A percentile compares a stretch with the other conserved stretches of the same genome.
Conservation (phyloP, 495 filamentous ascomycete species). For the Xeromyces bisporus region DNA sequence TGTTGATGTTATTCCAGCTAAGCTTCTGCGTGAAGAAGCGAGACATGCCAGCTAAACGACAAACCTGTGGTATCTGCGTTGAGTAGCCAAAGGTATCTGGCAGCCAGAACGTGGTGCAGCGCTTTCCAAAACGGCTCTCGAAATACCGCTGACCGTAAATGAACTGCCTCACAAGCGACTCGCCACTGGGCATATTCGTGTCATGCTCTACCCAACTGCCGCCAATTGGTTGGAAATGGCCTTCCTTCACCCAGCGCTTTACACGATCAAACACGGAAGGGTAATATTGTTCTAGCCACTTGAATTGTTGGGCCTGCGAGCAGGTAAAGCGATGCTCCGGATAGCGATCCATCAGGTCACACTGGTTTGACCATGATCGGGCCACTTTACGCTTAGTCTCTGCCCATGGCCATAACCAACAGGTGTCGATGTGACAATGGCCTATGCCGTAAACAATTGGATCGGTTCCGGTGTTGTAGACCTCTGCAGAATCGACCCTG, state of each 20-base stretch:
- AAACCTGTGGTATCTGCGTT: constrained; percentile 82
- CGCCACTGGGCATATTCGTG: constrained; percentile 90
- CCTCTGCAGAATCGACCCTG: constrained; percentile 62
- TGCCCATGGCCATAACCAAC: constrained; percentile 98
- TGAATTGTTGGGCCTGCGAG: constrained; percentile 93
- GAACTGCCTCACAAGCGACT: constrained; percentile 91
- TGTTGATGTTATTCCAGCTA: constrained; percentile 96
- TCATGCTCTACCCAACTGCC: constrained; percentile 99
- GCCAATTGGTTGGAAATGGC: constrained; percentile 84
- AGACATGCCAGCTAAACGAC: constrained; percentile 79
- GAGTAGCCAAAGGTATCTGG: constrained; percentile 98
- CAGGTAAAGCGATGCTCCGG: constrained; percentile 83
- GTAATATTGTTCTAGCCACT: constrained; percentile 86
- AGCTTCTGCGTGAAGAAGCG: constrained; percentile 97
- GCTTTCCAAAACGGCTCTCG: constrained; percentile 78
- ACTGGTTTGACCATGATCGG: constrained; percentile 91
- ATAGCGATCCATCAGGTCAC: constrained; percentile 83
- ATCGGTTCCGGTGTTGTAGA: constrained; percentile 59
- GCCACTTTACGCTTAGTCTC: constrained; percentile 96
- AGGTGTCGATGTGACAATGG: constrained; percentile 94
- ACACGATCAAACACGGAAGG: constrained; percentile 78
- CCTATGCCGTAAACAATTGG: constrained; percentile 77
- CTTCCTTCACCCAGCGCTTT: constrained; percentile 75
- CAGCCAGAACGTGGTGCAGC: constrained; percentile 86
- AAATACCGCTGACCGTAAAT: constrained; percentile 89